Conservation (phyloP, 805 yeast species). For the Suhomyces sp. region DNA sequence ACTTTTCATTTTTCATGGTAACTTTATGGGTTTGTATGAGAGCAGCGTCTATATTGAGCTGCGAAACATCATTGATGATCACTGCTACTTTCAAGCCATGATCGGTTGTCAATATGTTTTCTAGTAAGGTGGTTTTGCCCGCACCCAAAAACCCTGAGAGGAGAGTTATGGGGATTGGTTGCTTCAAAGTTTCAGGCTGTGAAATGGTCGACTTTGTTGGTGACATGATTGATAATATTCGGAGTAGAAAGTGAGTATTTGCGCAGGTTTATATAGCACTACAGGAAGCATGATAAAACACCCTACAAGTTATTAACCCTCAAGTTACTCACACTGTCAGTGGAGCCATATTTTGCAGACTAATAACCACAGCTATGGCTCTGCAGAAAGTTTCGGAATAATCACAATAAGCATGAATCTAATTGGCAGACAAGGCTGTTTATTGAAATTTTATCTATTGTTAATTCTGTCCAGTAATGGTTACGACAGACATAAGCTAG, state of each 20-base stretch:
- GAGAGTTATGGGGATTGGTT: constrained; percentile 45
- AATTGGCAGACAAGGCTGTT: neutral
- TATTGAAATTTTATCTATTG: neutral
- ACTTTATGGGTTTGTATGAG: constrained; percentile 39
- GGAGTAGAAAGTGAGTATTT: neutral
- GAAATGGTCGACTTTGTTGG: neutral
- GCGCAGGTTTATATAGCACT: neutral
- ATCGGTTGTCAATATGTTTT: constrained; percentile 36
- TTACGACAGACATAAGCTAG: neutral
- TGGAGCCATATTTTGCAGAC: neutral
- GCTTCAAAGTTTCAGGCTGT: neutral
- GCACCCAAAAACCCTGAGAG: constrained; percentile 47
- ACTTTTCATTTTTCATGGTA: constrained; percentile 39
- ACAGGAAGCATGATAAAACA: neutral
- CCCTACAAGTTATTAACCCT: neutral
- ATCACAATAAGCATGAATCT: neutral
- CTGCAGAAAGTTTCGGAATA: neutral
- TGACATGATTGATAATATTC: neutral
- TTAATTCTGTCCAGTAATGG: neutral
- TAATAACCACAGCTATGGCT: neutral
- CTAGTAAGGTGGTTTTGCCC: constrained; percentile 48
- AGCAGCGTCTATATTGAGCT: constrained; percentile 43
- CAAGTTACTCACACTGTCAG: too few relatives aligned
- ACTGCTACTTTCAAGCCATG: constrained; percentile 46
- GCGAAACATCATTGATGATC: constrained; percentile 45